A percentile compares a stretch with the other conserved stretches of the same genome.
Evolutionary conservation across 1,284 basidiomycete species (phyloP).

Genomic region (Sphagnurus paluster): DNA sequence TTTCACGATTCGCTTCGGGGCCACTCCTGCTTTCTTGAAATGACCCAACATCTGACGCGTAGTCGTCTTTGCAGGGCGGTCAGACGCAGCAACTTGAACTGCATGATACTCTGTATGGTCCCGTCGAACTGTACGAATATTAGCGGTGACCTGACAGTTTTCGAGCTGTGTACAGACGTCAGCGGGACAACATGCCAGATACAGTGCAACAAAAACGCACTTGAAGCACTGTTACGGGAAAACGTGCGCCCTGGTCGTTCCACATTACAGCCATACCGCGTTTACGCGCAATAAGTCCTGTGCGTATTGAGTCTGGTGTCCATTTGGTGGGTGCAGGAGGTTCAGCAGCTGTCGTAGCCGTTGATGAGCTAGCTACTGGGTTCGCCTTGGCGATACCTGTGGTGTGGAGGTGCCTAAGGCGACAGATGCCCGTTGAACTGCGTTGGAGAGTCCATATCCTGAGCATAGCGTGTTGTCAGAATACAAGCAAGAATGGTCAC

Average conservation of each 20-base stretch:
- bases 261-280: slow-evolving; percentile 95
- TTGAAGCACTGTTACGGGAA: slow-evolving; percentile 94
- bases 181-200: not conserved
- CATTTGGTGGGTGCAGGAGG: slow-evolving; percentile 53
- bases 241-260: slow-evolving; percentile 84
- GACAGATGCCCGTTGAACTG: slow-evolving; percentile 30
- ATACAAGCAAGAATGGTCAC: slow-evolving; percentile 8
- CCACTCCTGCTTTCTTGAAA: slow-evolving; percentile 79
- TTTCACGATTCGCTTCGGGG: slow-evolving; percentile 85
- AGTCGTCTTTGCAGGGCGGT: slow-evolving; percentile 66
- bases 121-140: slow-evolving; percentile 61
- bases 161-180: slow-evolving; percentile 57
- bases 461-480: slow-evolving; percentile 42
- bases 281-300: slow-evolving; percentile 95
- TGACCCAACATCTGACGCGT: slow-evolving; percentile 83
- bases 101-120: slow-evolving; percentile 79
- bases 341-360: slow-evolving; percentile 19
- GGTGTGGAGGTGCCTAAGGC: slow-evolving; percentile 30
- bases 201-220: slow-evolving; percentile 45
- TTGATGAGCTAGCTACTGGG: slow-evolving; percentile 27
- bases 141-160: slow-evolving; percentile 84
- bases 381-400: slow-evolving; percentile 34
- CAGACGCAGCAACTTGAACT: slow-evolving; percentile 82
- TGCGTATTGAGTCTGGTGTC: slow-evolving; percentile 86
- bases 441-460: slow-evolving; percentile 47